Evolutionary conservation across 345 rosid species (phyloP).

Genomic region (sweet orange (Citrus sinensis)): DNA sequence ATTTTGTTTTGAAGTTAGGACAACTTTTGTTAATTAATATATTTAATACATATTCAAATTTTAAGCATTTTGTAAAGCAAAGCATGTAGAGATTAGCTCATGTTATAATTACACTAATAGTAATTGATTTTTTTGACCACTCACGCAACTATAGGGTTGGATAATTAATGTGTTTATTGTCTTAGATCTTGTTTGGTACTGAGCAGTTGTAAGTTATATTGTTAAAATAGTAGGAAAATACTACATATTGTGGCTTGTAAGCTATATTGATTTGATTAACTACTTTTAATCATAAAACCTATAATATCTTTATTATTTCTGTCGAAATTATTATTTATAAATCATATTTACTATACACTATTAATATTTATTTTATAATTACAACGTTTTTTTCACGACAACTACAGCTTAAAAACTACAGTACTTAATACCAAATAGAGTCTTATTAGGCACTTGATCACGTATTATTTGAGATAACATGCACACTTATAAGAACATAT

Average conservation of each 20-base stretch:
- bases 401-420: accelerated
- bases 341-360: no score
- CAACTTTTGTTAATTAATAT: background rate
- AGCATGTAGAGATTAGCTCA: background rate
- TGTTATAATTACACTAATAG: background rate
- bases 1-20: background rate
- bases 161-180: background rate
- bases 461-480: background rate
- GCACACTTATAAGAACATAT: background rate
- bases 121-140: background rate
- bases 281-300: no score
- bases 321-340: no score
- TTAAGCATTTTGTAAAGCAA: background rate
- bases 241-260: accelerated
- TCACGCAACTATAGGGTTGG: background rate
- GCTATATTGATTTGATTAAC: no score
- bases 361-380: no score
- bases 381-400: accelerated
- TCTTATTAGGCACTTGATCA: background rate
- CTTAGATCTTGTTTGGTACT: no score
- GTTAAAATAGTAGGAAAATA: no score
- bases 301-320: no score
- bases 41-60: background rate
- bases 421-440: no score
- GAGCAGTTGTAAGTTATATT: accelerated